Base-by-base conservation (phyloP, 257 asterid species). In the Orobanche coerulescens region DNA sequence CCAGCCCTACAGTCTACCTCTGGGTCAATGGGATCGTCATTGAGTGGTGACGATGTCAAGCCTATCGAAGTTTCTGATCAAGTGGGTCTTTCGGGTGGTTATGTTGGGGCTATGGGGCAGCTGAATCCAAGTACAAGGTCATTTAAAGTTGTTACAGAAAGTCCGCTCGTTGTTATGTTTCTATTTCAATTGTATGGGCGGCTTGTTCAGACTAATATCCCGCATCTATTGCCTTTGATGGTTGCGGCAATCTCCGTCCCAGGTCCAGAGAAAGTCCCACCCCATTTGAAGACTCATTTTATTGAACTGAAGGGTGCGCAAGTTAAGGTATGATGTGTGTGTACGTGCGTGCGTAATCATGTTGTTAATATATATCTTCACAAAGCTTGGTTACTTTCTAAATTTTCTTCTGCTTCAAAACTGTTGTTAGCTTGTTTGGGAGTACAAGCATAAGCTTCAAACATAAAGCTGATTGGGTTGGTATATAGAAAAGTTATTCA, bases 101-200 rank as follows among this genome's bases (percentile, higher is more conserved):
- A 77, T 84, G 79, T 60, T 67, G 88, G 84, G 68, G 68, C 66
- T 50, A 61, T 84, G n/a, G 94, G 94, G 62, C 90, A 79, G 75
- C 95, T 93, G 52, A 93, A 93, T 78, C 96, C 99, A n/a, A 93
- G 96, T 72, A 80, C 96, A 2, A 83, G 99, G 80, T 93, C 99
- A 1, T 93, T 93, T 68, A 93, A 89, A 83, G 88, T 93, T 65
- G 95, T 93, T 48, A 93, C 97, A 0, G 99, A 93, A 95, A 89
- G 94, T 82, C 99, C 99, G 0, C 67, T 93, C 81, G 97, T 89
- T 65, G 97, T 93, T 71, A 93, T 93, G 99, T 93, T 93, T 71
- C 85, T 93, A 16, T 93, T 93, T 81, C 99, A 93, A 83, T 63
- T 89, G 82, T 93, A 89, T 64, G 73, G 94, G 53, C 80, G 97